These are phyloP conservation scores for Fomitopsis schrenkii DNA, from an alignment of 1,284 basidiomycete species.

Conservation along the genomic window DNA sequence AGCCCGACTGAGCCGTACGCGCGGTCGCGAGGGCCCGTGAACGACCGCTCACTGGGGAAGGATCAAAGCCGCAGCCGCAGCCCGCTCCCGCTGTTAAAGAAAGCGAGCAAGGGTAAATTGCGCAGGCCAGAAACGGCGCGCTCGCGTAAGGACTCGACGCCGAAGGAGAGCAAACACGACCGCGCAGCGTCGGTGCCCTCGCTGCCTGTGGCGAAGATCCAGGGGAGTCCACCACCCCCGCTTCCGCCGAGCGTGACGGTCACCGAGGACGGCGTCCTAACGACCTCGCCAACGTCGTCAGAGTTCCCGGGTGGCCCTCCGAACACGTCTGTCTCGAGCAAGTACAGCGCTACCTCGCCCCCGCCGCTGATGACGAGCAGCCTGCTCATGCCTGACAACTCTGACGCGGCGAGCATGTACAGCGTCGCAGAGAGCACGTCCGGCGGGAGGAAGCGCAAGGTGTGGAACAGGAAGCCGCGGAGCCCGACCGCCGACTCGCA, in stretches of 20 bases:
- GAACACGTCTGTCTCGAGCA: conserved; percentile 21
- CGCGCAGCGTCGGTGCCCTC: conserved; percentile 22
- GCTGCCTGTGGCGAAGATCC: conserved; percentile 9
- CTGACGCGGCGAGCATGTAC: conserved; percentile 36
- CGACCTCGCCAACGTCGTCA: conserved; percentile 1
- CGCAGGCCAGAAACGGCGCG: conserved; percentile 16
- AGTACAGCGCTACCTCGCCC: conserved; percentile 22
- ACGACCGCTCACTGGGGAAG: neutral
- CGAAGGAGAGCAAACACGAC: conserved; percentile 14
- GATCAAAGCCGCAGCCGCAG: conserved; percentile 6
- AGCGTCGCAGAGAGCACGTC: conserved; percentile 32
- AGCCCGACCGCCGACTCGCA: conserved; percentile 7
- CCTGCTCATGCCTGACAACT: conserved; percentile 30
- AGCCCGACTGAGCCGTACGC: neutral
- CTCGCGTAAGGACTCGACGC: conserved; percentile 7
- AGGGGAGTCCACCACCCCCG: neutral
- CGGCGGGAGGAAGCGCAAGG: conserved; percentile 29
- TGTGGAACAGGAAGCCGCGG: conserved; percentile 26
- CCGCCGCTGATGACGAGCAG: conserved; percentile 18
- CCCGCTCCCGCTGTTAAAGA: conserved; percentile 18
- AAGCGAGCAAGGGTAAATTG: conserved; percentile 22
- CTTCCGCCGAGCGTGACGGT: conserved; percentile 12
- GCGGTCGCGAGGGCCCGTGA: neutral
- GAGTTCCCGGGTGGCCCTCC: neutral
- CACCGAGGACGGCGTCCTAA: conserved; percentile 19